Evolutionary conservation across 495 filamentous ascomycete genomes (phyloP), one percentile per base, ranked within the genome.

Genomic region (Staphylotrichum longicolle): DNA sequence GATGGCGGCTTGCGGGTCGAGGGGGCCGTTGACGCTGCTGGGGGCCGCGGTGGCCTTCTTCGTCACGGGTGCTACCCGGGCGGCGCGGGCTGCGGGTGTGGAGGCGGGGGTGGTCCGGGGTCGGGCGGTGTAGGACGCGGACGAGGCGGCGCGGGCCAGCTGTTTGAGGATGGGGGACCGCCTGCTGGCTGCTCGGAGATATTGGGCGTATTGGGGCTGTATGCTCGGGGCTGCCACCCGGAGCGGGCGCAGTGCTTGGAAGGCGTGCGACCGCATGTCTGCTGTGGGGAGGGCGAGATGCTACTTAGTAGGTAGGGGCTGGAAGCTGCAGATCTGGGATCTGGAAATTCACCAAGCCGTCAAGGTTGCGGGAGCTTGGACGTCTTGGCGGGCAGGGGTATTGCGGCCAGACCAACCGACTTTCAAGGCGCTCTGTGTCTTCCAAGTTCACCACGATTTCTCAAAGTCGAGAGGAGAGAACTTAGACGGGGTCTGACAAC

Each of bases 1-100:
- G 51, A 71, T 61, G 68, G 72, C 68, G 58, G 68, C 65, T 57
- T 74, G 69, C 2, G 68, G 70, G 61, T 71, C 69, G 60, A 69
- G 15, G 42, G 51, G 14, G 12, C 52, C 48, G 42, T 39, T 30
- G 45, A 34, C 20, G 48, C 7, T 5, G 62, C 34, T 27, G 45
- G 60, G 30, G 33, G 63, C 14, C 9, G 35, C 42, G 44, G 56
- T 12, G n/a, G 51, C 20, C 33, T 33, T 12, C 11, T 44, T 61
- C 0, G 47, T 20, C 27, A 48, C 37, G 5, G 55, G 34, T 11
- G 33, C 33, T 30, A 40, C 14, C 11, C 51, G 61, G 20, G 20
- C 20, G 48, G 57, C 39, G 30, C 58, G 55, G 40, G 39, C 30
- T 32, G 50, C 27, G 4, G 63, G 49, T 35, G 48, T 56, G 20